Percentiles rank a stretch among this genome's conserved stretches.
phyloP scores from a whole-genome alignment of 2,329 filamentous ascomycete species.

The Phyllosticta citrichinensis region DNA sequence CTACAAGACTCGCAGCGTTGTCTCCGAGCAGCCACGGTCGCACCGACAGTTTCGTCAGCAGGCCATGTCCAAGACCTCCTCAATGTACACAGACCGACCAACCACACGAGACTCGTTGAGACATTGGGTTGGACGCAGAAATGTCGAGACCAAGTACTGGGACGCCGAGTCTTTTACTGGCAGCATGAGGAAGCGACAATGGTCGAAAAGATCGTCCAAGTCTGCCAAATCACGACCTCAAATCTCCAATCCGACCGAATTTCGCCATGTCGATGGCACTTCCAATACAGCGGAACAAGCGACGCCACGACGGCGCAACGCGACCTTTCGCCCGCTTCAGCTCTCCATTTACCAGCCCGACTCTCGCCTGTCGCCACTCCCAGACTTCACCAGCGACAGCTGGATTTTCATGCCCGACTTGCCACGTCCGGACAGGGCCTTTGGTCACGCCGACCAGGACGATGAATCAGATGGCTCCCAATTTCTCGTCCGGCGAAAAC shows the following conservation, averaged over 20 bases:
- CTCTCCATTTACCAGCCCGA: conserved; percentile 29
- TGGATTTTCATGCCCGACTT: conserved; percentile 20
- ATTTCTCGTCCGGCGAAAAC: not conserved
- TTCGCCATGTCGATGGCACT: conserved; percentile 24
- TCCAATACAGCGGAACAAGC: conserved; percentile 18
- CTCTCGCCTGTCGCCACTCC: conserved; percentile 26
- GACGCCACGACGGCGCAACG: not conserved
- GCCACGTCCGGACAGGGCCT: not conserved
- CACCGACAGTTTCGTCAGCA: conserved; percentile 10
- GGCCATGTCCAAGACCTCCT: conserved; percentile 14
- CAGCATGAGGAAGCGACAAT: not conserved
- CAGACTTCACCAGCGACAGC: conserved; percentile 25
- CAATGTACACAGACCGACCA: conserved; percentile 20
- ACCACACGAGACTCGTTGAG: conserved; percentile 26
- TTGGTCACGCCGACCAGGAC: not conserved
- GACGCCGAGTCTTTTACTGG: not conserved
- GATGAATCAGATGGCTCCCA: not conserved
- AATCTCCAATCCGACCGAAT: conserved; percentile 28
- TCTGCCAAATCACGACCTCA: conserved; percentile 20
- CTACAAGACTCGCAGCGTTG: conserved; percentile 8
- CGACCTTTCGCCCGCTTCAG: conserved; percentile 27
- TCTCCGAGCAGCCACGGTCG: conserved; percentile 23
- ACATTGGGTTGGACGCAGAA: conserved; percentile 21
- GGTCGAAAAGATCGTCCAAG: conserved; percentile 22
- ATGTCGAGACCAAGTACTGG: conserved; percentile 6